Conservation (phyloP, 2,329 filamentous ascomycete species). For the Acrocalymma vagum region DNA sequence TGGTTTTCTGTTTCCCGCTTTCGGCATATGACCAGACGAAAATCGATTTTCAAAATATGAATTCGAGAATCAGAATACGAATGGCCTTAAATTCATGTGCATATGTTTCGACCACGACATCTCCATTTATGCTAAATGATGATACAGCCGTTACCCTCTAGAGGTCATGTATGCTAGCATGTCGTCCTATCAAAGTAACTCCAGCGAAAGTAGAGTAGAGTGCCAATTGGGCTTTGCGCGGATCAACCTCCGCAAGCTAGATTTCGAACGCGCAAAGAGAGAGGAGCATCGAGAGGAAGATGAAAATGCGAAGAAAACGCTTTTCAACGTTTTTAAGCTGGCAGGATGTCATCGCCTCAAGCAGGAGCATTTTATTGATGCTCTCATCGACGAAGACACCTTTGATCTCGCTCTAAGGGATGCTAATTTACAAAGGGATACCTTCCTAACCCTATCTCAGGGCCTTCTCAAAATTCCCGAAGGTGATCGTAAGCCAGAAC, state of each 20-base stretch:
- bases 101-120: too few relatives aligned
- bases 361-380: constrained; percentile 18
- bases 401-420: constrained; percentile 2
- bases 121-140: too few relatives aligned
- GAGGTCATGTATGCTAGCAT: too few relatives aligned
- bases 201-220: too few relatives aligned
- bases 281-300: constrained; percentile 9
- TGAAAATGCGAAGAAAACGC: not conserved
- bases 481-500: not conserved
- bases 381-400: constrained; percentile 4
- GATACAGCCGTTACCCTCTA: too few relatives aligned
- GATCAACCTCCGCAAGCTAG: constrained; percentile 7
- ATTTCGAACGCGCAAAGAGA: constrained; percentile 8
- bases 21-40: too few relatives aligned
- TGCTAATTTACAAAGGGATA: not conserved
- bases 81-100: too few relatives aligned
- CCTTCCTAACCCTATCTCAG: too few relatives aligned
- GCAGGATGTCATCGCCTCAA: constrained; percentile 14
- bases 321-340: constrained; percentile 12
- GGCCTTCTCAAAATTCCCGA: not conserved
- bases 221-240: constrained; percentile 11
- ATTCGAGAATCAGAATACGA: too few relatives aligned
- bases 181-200: too few relatives aligned
- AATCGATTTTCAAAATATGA: constrained; percentile 1
- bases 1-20: too few relatives aligned